Evolutionary conservation across 352 stramenopile genomes (phyloP).

Genomic region (Pythium dissotocum): DNA sequence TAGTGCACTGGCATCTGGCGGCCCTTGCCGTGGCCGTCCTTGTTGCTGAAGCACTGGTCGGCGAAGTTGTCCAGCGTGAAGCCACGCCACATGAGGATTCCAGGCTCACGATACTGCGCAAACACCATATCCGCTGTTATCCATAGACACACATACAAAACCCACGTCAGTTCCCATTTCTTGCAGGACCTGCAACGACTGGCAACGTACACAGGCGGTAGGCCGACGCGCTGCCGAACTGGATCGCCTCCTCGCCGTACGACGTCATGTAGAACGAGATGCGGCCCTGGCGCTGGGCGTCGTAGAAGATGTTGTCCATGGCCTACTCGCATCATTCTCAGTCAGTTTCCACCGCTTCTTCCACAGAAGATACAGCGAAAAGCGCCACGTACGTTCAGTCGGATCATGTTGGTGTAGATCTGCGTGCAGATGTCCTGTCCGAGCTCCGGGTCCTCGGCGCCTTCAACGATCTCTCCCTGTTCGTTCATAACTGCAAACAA

Average conservation of each 20-base stretch:
- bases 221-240: slow-evolving; percentile 94
- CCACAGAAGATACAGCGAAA: not conserved
- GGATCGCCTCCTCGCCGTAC: slow-evolving; percentile 94
- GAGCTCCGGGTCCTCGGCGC: slow-evolving; percentile 72
- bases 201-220: slow-evolving; percentile 53
- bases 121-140: slow-evolving; percentile 92
- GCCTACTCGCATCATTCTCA: slow-evolving; percentile 45
- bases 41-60: slow-evolving; percentile 96
- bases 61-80: slow-evolving; percentile 97
- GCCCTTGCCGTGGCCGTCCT: slow-evolving; percentile 93
- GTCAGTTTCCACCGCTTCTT: not conserved
- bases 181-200: no score
- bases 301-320: slow-evolving; percentile 98
- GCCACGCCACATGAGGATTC: slow-evolving; percentile 97
- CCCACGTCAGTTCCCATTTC: not conserved
- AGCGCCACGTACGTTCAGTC: slow-evolving; percentile 57
- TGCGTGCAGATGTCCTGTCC: slow-evolving; percentile 77
- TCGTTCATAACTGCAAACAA: slow-evolving; percentile 75
- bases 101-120: slow-evolving; percentile 97
- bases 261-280: slow-evolving; percentile 98
- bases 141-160: not conserved
- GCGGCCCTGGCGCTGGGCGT: slow-evolving; percentile 96
- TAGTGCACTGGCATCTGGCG: slow-evolving; percentile 99
- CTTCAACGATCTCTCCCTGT: slow-evolving; percentile 75
- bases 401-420: slow-evolving; percentile 89